Conservation (phyloP, 441 rosid genomes). For the Euphorbia schlechtendalii region DNA sequence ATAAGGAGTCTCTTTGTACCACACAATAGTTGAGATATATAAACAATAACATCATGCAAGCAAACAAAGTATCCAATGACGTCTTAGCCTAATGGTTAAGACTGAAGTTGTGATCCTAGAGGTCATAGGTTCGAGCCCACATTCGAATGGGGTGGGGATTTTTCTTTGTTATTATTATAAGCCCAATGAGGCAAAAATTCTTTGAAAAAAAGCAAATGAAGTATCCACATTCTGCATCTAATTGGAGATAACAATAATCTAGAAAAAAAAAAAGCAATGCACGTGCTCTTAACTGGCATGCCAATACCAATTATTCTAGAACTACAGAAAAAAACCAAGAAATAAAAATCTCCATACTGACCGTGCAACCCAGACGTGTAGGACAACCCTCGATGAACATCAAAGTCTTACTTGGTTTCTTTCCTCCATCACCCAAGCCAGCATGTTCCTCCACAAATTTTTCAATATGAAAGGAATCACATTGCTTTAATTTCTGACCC, state of each 20-base stretch:
- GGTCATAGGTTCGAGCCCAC: too few species aligned
- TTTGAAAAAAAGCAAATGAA: too few species aligned
- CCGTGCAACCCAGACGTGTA: slow-evolving; percentile 80
- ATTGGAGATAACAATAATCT: background rate
- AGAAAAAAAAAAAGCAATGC: background rate
- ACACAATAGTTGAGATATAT: background rate
- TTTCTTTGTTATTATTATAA: too few species aligned
- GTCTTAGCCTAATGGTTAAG: too few species aligned
- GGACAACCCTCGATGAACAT: slow-evolving; percentile 94
- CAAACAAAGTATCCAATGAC: too few species aligned
- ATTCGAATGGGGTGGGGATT: too few species aligned
- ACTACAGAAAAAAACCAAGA: background rate
- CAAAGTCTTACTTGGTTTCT: slow-evolving; percentile 74
- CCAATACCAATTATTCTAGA: background rate
- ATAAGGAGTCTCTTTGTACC: background rate
- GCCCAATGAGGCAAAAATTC: too few species aligned
- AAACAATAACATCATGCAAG: background rate
- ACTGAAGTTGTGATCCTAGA: too few species aligned
- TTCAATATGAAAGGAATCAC: slow-evolving; percentile 78
- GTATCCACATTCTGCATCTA: background rate
- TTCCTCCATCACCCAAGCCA: slow-evolving; percentile 57
- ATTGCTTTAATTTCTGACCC: slow-evolving; percentile 62
- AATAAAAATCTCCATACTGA: slow-evolving; percentile 35
- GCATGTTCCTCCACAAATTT: slow-evolving; percentile 80
- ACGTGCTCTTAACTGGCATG: background rate